Evolutionary conservation across 139 green algal genomes (phyloP), one percentile per base, ranked within the genome.

Genomic region (Edaphochlamys debaryana): DNA sequence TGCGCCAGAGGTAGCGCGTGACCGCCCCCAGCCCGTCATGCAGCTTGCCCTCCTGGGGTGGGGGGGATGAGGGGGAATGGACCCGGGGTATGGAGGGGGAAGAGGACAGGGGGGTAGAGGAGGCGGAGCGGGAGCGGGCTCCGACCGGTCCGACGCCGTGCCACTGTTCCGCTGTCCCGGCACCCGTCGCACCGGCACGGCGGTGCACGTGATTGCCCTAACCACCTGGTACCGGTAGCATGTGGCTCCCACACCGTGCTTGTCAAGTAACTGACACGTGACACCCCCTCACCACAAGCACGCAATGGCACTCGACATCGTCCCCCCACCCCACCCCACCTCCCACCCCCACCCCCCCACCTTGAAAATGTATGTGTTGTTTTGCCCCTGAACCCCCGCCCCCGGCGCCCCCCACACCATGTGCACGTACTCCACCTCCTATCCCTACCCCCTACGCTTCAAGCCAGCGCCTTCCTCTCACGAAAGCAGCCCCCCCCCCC

Each of bases 1-100:
- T 81, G 48, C 74, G 74, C 74, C 74, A 81, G 7, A 70, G 13
- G 56, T 81, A 81, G 0, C 74, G 58, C 25, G 74, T 81, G 32
- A 81, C 74, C 4, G 74, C 58, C 7, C 74, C 74, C 40, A 70
- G 27, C 38, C 74, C 74, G 20, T 32, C 38, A n/a, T 81, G 74
- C 3, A 62, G 30, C 30, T 42, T 42, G 29, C 74, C 74, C 41
- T 81, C 74, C 58, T 81, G 74, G 38, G 25, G 4, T 32, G 7
- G 37, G 4, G 5, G 7, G 67, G 67, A 13, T 42, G 37, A 8
- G 42, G 67, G 13, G 67, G 29, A 9, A 45, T 50, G 34, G 34
- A 4, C 2, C 34, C 25, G 25, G n/a, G 40, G 22, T n/a, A 4
- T 3, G 34, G 66, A 45, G 32, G 25, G 25, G 7, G 11, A n/a